These are phyloP conservation scores for Epichloe sylvatica DNA, from an alignment of 2,329 filamentous ascomycete genomes.

Conservation along the genomic window DNA sequence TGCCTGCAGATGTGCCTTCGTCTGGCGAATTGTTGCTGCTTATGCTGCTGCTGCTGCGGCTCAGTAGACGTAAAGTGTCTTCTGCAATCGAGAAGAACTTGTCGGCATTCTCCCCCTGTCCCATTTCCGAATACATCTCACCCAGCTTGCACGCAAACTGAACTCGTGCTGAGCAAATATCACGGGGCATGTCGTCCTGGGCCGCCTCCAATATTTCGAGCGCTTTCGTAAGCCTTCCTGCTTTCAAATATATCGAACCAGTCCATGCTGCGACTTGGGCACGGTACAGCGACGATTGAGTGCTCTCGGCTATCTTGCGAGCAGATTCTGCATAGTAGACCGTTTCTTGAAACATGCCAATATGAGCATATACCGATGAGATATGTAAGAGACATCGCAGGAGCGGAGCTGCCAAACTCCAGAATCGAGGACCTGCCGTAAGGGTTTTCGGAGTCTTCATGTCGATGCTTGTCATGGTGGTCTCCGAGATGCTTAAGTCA, in stretches of 20 bases:
- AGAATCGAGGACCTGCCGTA: constrained; percentile 49
- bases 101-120: constrained; percentile 28
- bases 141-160: constrained; percentile 41
- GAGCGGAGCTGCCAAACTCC: constrained; percentile 63
- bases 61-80: constrained; percentile 23
- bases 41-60: constrained; percentile 13
- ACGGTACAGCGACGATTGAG: constrained; percentile 45
- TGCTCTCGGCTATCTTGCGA: constrained; percentile 57
- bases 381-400: constrained; percentile 60
- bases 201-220: constrained; percentile 40
- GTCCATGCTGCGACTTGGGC: constrained; percentile 42
- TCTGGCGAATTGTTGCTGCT: constrained; percentile 1
- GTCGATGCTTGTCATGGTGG: constrained; percentile 16
- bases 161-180: constrained; percentile 22
- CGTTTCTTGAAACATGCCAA: constrained; percentile 79
- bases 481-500: constrained; percentile 16
- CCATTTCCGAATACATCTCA: constrained; percentile 38
- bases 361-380: constrained; percentile 64
- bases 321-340: constrained; percentile 80
- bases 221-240: constrained; percentile 46
- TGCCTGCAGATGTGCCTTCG: constrained; percentile 4
- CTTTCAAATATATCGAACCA: constrained; percentile 40
- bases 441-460: constrained; percentile 10
- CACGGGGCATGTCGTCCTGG: constrained; percentile 33
- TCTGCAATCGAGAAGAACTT: constrained; percentile 36